These are phyloP conservation scores for Suhomyces bribrorum DNA, from an alignment of 1,139 yeast species.

Conservation along the genomic window DNA sequence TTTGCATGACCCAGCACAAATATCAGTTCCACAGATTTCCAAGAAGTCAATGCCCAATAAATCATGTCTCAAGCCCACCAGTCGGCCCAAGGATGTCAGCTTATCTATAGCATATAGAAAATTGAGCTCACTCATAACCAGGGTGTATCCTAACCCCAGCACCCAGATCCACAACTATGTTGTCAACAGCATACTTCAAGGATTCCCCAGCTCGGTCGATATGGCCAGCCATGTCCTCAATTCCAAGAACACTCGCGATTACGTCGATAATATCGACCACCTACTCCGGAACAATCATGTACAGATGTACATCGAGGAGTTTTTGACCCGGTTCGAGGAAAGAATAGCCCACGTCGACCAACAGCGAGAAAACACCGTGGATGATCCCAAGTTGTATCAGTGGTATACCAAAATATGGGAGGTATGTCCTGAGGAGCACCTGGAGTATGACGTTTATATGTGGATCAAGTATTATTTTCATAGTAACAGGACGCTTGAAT, in stretches of 20 bases:
- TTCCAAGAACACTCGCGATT: background rate
- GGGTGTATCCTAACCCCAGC: background rate
- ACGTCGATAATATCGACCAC: conserved; percentile 18
- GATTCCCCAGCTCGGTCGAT: conserved; percentile 4
- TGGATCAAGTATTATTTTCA: too few relatives aligned
- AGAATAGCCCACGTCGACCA: background rate
- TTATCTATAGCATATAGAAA: background rate
- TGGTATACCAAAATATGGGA: conserved; percentile 12
- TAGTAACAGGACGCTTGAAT: too few relatives aligned
- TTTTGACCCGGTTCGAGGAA: conserved; percentile 14
- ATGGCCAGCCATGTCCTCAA: conserved; percentile 4
- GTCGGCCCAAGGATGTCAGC: background rate
- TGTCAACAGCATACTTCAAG: conserved; percentile 20
- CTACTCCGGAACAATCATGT: conserved; percentile 23
- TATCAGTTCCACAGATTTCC: too few relatives aligned
- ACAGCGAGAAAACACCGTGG: background rate
- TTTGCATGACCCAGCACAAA: background rate
- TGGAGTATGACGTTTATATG: too few relatives aligned
- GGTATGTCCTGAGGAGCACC: conserved; percentile 11
- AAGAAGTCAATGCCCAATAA: background rate
- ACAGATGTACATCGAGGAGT: conserved; percentile 20
- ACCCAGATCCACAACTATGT: conserved; percentile 16
- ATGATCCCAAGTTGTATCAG: conserved; percentile 11
- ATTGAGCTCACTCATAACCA: background rate
- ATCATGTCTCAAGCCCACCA: background rate